Conservation (phyloP, 441 rosid genomes). For the Erodium moschatum region DNA sequence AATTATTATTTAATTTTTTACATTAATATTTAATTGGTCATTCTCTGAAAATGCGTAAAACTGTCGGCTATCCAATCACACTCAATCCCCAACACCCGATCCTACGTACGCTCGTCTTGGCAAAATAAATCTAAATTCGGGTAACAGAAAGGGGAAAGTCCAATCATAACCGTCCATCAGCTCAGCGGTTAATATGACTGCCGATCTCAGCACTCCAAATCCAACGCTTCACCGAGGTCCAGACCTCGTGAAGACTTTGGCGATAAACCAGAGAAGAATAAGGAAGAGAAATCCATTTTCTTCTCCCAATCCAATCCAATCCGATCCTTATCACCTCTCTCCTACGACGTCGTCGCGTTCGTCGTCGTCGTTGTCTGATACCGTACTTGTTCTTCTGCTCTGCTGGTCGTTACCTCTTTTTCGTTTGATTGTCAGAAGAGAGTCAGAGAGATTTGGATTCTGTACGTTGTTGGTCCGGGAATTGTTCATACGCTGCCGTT, state of each 20-base stretch:
- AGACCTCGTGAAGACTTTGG: constrained; percentile 1
- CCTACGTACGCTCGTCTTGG: too few species aligned
- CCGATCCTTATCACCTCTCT: not conserved
- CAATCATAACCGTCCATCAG: not conserved
- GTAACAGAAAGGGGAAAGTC: not conserved
- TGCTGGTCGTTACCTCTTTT: not conserved
- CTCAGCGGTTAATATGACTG: not conserved
- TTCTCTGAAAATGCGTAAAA: too few species aligned
- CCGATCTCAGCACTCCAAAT: not conserved
- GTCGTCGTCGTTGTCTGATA: too few species aligned
- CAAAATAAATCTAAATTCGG: too few species aligned
- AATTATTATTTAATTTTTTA: too few species aligned
- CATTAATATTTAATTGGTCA: too few species aligned
- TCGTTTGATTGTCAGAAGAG: not conserved
- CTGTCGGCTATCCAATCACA: too few species aligned
- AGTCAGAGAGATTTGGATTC: not conserved
- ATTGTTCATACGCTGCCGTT: not conserved
- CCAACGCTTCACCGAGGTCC: not conserved
- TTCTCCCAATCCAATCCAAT: not conserved
- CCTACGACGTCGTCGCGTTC: too few species aligned
- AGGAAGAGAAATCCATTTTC: constrained; percentile 2
- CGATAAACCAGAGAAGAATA: not conserved
- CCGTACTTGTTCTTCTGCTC: not conserved
- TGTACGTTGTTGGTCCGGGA: not conserved
- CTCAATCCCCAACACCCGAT: too few species aligned